Percentiles rank a stretch among this genome's conserved stretches.
phyloP scores from a whole-genome alignment of 345 rosid species.

The Melaleuca quinquenervia region DNA sequence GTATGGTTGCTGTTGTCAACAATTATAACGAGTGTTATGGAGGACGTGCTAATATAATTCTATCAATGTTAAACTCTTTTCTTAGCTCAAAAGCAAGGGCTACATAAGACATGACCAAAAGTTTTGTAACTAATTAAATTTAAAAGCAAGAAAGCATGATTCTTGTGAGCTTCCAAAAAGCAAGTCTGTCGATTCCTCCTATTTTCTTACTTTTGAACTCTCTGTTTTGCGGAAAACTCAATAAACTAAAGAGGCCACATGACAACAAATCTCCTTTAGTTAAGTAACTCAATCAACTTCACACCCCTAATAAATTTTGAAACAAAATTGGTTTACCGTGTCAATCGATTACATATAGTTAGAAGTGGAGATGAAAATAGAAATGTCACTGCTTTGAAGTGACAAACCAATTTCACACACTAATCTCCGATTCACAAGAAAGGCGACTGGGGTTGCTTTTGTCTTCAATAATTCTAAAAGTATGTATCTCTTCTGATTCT shows the following conservation, averaged over 20 bases:
- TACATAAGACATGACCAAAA: background rate
- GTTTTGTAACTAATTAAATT: background rate
- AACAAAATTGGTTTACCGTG: background rate
- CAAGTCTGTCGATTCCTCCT: slow-evolving; percentile 1
- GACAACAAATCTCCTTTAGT: background rate
- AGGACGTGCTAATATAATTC: background rate
- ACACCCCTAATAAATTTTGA: background rate
- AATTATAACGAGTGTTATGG: background rate
- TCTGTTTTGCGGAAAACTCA: background rate
- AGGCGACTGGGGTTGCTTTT: background rate
- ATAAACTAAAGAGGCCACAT: background rate
- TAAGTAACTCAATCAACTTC: background rate
- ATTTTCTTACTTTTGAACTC: background rate
- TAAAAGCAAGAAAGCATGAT: background rate
- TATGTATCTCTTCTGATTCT: background rate
- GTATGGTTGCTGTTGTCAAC: background rate
- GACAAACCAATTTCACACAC: background rate
- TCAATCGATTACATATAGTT: background rate
- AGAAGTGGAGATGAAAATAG: no score
- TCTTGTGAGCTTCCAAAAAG: background rate
- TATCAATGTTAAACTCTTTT: background rate
- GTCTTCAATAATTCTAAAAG: background rate
- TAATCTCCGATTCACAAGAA: background rate
- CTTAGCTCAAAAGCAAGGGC: background rate
- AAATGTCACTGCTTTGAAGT: no score